Conservation (phyloP, 2,329 filamentous ascomycete genomes). For the Neurospora crassa region DNA sequence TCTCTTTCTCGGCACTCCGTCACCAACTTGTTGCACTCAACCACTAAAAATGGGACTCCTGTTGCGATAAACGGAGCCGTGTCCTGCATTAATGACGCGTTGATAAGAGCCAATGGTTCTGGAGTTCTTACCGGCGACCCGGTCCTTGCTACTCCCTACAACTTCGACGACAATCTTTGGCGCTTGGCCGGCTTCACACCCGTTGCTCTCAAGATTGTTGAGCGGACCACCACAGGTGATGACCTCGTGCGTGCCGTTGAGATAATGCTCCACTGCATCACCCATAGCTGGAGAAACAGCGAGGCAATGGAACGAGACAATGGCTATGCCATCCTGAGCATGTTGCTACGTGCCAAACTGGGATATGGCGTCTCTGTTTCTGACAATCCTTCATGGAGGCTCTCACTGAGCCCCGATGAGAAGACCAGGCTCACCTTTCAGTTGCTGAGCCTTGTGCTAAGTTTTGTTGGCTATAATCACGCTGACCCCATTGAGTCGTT, state of each 20-base stretch:
- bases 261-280: conserved; percentile 76
- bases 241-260: conserved; percentile 69
- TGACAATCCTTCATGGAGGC: conserved; percentile 27
- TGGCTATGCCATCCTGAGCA: conserved; percentile 79
- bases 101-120: conserved; percentile 73
- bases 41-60: conserved; percentile 63
- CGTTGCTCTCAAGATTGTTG: conserved; percentile 73
- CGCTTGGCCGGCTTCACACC: conserved; percentile 84
- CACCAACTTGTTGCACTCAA: conserved; percentile 57
- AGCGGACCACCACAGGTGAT: conserved; percentile 61
- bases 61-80: conserved; percentile 83
- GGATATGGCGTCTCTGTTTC: conserved; percentile 38
- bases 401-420: conserved; percentile 41
- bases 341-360: conserved; percentile 76
- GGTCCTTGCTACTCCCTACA: conserved; percentile 69
- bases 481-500: conserved; percentile 75
- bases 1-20: conserved; percentile 66
- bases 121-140: conserved; percentile 76
- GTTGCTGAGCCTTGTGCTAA: conserved; percentile 67
- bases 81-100: conserved; percentile 77
- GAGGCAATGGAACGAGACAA: conserved; percentile 97
- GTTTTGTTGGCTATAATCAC: conserved; percentile 82
- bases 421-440: conserved; percentile 48
- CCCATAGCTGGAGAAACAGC: conserved; percentile 92
- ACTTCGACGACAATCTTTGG: conserved; percentile 89